These are phyloP conservation scores for Grosmannia huntii DNA, from an alignment of 2,329 filamentous ascomycete species.

Conservation along the genomic window DNA sequence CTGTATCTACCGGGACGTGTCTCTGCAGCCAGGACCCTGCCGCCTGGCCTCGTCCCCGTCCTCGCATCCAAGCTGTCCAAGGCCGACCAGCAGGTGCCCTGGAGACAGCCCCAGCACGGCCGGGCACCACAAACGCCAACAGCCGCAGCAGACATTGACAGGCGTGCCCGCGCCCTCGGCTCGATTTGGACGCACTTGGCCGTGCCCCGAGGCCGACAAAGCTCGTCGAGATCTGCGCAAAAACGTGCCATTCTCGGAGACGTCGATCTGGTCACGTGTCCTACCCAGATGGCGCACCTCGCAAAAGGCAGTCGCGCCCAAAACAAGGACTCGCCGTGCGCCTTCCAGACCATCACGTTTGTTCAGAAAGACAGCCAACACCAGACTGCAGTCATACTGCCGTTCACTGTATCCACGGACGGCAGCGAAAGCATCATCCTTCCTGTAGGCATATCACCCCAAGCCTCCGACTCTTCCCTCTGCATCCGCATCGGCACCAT, in stretches of 20 bases:
- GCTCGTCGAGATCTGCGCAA: neutral
- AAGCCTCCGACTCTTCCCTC: neutral
- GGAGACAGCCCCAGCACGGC: slow-evolving; percentile 19
- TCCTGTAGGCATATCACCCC: slow-evolving; percentile 7
- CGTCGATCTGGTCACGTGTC: slow-evolving; percentile 14
- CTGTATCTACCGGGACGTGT: slow-evolving; percentile 46
- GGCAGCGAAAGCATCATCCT: slow-evolving; percentile 8
- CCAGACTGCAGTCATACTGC: slow-evolving; percentile 3
- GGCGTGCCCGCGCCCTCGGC: slow-evolving; percentile 47
- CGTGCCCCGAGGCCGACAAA: neutral
- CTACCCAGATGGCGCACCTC: neutral
- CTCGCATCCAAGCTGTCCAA: slow-evolving; percentile 65
- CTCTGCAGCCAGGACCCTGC: slow-evolving; percentile 1
- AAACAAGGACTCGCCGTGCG: neutral
- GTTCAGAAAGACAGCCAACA: neutral
- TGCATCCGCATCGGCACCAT: slow-evolving; percentile 18
- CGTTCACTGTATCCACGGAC: slow-evolving; percentile 3
- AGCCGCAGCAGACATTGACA: slow-evolving; percentile 25
- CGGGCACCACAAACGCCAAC: neutral
- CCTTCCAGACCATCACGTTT: slow-evolving; percentile 8
- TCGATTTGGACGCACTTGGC: slow-evolving; percentile 46
- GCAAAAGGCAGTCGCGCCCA: neutral
- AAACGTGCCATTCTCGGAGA: slow-evolving; percentile 29
- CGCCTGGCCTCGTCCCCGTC: slow-evolving; percentile 12
- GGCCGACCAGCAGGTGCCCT: slow-evolving; percentile 49